Evolutionary conservation across 768 basidiomycete species (phyloP), one percentile per base, ranked within the genome.

Genomic region (Lyophyllum decastes): DNA sequence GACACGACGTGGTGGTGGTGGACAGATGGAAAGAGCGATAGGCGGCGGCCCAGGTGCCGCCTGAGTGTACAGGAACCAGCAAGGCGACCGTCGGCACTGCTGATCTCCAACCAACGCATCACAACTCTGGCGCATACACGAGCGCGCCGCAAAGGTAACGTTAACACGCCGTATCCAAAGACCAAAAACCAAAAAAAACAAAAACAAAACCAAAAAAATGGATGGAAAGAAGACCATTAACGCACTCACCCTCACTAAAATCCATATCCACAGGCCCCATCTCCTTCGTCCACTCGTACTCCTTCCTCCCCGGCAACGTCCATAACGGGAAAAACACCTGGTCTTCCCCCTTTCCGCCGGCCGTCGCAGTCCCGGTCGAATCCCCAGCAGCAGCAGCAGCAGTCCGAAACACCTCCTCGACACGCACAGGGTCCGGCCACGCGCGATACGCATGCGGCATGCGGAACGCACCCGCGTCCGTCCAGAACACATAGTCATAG

Each of bases 401-500:
- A n/a, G n/a, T 8, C 69, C 72, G n/a, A 68, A 68, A 54, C 70
- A 83, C 61, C 40, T 74, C 60, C 25, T 74, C 66, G 2, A 84
- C 72, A 14, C 79, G 69, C 14, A 24, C 57, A 4, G 69, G 63
- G 59, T 79, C 75, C 2, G 84, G 85, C 85, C 85, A 86, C 19
- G 35, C 44, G 2, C 54, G 55, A 62, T 79, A 85, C 14, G 58
- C 57, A 67, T 85, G 82, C 0, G 70, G 63, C n/a, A 64, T 52
- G 16, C 82, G 66, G 61, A 86, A 83, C 59, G 81, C 79, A 4
- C 80, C 83, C 1, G 83, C 82, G 59, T 86, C 84, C 30, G 70
- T 76, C 84, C 84, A 86, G 59, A 86, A 85, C 1, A 76, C 80
- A 66, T 82, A 86, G 24, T 81, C 76, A 55, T 81, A 84, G n/a